A percentile compares a stretch with the other conserved stretches of the same genome.
These are phyloP conservation scores for Nothophaeocryptopus gaeumannii DNA, from an alignment of 2,329 filamentous ascomycete genomes.

Conservation along the genomic window DNA sequence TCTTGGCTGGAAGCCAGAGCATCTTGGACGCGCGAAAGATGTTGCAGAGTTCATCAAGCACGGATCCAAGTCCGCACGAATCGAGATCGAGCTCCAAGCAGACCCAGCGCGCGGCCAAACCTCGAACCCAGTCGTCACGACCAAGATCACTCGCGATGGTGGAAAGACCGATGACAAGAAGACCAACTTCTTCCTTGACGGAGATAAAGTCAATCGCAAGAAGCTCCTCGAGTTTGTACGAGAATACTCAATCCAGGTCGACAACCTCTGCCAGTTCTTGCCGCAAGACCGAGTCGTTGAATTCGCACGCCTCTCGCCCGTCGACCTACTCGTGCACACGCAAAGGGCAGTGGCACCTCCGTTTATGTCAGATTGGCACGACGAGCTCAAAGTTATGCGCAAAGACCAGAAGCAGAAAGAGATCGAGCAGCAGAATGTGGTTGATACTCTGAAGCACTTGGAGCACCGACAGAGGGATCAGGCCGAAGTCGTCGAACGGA, in stretches of 20 bases:
- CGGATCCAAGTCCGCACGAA: conserved; percentile 69
- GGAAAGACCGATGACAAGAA: conserved; percentile 54
- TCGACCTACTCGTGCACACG: conserved; percentile 80
- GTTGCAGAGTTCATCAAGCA: conserved; percentile 92
- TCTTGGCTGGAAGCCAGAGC: conserved; percentile 75
- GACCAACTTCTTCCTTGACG: conserved; percentile 75
- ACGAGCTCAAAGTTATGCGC: conserved; percentile 68
- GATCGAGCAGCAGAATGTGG: conserved; percentile 54
- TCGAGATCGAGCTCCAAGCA: conserved; percentile 86
- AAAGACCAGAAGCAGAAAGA: conserved; percentile 60
- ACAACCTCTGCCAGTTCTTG: conserved; percentile 95
- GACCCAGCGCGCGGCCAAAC: conserved; percentile 51
- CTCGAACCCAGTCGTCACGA: conserved; percentile 68
- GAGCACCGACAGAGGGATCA: conserved; percentile 72
- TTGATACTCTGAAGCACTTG: conserved; percentile 63
- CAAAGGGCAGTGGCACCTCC: conserved; percentile 81
- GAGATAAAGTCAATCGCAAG: conserved; percentile 58
- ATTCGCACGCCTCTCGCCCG: conserved; percentile 78
- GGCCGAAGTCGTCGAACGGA: conserved; percentile 76
- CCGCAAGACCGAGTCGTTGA: conserved; percentile 95
- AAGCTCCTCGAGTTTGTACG: conserved; percentile 65
- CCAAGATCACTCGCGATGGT: conserved; percentile 76
- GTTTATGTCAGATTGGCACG: conserved; percentile 77
- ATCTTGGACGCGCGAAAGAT: conserved; percentile 81
- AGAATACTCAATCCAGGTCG: conserved; percentile 83